phyloP scores from a whole-genome alignment of 345 rosid species.

The Hibiscus tridactylites region DNA sequence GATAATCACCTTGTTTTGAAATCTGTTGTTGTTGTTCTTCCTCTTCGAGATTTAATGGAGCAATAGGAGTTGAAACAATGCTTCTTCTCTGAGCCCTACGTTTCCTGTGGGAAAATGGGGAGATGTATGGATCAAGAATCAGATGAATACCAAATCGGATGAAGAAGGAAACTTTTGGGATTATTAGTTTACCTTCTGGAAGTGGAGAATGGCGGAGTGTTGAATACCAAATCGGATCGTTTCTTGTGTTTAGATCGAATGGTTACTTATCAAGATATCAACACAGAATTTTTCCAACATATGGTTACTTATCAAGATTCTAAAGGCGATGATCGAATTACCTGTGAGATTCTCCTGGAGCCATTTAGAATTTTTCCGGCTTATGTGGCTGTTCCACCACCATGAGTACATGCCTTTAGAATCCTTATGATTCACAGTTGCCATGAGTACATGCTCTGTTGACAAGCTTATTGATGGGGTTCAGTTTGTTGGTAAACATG shows the following conservation, averaged over 20 bases:
- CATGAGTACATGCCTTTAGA: no score
- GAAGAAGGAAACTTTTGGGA: neutral
- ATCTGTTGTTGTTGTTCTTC: conserved; percentile 18
- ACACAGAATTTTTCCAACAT: no score
- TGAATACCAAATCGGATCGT: conserved; percentile 43
- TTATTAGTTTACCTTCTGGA: conserved; percentile 54
- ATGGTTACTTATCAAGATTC: no score
- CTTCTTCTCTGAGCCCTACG: conserved; percentile 48
- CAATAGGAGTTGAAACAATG: conserved; percentile 29
- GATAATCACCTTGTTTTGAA: conserved; percentile 24
- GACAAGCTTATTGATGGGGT: no score
- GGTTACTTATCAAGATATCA: no score
- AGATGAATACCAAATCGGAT: neutral
- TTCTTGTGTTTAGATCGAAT: conserved; percentile 45
- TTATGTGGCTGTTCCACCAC: no score
- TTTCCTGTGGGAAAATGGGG: conserved; percentile 29
- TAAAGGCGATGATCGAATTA: no score
- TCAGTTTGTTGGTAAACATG: no score
- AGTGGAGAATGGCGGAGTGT: conserved; percentile 53
- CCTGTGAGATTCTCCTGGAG: no score
- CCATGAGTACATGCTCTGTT: no score
- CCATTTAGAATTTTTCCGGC: no score
- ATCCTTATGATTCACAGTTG: no score
- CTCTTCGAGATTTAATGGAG: conserved; percentile 53
- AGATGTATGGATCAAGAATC: neutral